Evolutionary conservation across 176 grass and related monocot genomes (phyloP).

Genomic region (maize (Zea mays)): Zm-B73-REFERENCE-NAM-5.0 NC_050104.1:91985501-91986000

Average conservation of each 20-base stretch:
- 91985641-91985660: slow-evolving; percentile 61
- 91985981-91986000: slow-evolving; percentile 81
- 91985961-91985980: slow-evolving; percentile 78
- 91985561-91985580: slow-evolving; percentile 85
- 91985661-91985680: slow-evolving; percentile 77
- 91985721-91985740: slow-evolving; percentile 73
- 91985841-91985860: slow-evolving; percentile 81
- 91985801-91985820: slow-evolving; percentile 78
- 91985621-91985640: slow-evolving; percentile 67
- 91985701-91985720: slow-evolving; percentile 75
- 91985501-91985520: slow-evolving; percentile 90
- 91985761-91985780: slow-evolving; percentile 71
- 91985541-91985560: slow-evolving; percentile 78
- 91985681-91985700: slow-evolving; percentile 52
- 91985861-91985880: slow-evolving; percentile 72
- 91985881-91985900: slow-evolving; percentile 78
- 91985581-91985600: slow-evolving; percentile 65
- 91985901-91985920: slow-evolving; percentile 80
- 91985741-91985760: slow-evolving; percentile 74
- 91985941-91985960: slow-evolving; percentile 72
- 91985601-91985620: slow-evolving; percentile 61
- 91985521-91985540: slow-evolving; percentile 65
- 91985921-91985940: slow-evolving; percentile 84
- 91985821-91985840: slow-evolving; percentile 85
- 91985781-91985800: slow-evolving; percentile 92